Percentiles rank a stretch among this genome's conserved stretches.
These are phyloP conservation scores for Wickerhamomyces rabaulensis DNA, from an alignment of 805 yeast species.

Conservation along the genomic window DNA sequence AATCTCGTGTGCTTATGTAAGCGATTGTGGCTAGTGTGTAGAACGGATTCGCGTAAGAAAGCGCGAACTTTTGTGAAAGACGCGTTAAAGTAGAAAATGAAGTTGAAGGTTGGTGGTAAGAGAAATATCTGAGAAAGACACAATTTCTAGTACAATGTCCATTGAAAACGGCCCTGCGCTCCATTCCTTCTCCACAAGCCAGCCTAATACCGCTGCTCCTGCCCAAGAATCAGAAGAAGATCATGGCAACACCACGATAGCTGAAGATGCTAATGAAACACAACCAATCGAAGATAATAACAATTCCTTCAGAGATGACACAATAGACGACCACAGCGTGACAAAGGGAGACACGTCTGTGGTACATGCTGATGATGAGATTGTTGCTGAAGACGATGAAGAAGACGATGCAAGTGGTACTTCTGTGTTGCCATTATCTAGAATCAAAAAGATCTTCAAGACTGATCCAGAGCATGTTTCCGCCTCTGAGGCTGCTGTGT, in stretches of 20 bases:
- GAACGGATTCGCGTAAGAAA: background rate
- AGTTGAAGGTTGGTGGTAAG: too few species aligned
- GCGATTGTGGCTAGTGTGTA: background rate
- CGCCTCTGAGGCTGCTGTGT: conserved; percentile 68
- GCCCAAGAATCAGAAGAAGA: conserved; percentile 1
- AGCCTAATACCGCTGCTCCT: background rate
- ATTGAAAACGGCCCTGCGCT: conserved; percentile 15
- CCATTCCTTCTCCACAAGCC: conserved; percentile 15
- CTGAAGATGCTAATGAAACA: conserved; percentile 14
- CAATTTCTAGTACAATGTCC: background rate
- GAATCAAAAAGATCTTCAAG: conserved; percentile 67
- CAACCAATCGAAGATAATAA: conserved; percentile 8
- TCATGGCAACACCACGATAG: conserved; percentile 8
- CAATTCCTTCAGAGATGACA: conserved; percentile 1
- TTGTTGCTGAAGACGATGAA: conserved; percentile 14
- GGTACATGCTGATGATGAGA: conserved; percentile 1
- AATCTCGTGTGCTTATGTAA: conserved; percentile 2
- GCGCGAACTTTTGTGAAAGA: background rate
- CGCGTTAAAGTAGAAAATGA: background rate
- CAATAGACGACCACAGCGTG: conserved; percentile 1
- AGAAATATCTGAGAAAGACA: background rate
- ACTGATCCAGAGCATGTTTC: conserved; percentile 69
- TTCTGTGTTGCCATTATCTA: conserved; percentile 53
- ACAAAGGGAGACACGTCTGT: background rate
- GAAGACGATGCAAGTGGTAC: conserved; percentile 27